Percentiles rank a stretch among this genome's conserved stretches.
These are phyloP conservation scores for Flaveria sonorensis DNA, from an alignment of 129 eudicot species.

Conservation along the genomic window DNA sequence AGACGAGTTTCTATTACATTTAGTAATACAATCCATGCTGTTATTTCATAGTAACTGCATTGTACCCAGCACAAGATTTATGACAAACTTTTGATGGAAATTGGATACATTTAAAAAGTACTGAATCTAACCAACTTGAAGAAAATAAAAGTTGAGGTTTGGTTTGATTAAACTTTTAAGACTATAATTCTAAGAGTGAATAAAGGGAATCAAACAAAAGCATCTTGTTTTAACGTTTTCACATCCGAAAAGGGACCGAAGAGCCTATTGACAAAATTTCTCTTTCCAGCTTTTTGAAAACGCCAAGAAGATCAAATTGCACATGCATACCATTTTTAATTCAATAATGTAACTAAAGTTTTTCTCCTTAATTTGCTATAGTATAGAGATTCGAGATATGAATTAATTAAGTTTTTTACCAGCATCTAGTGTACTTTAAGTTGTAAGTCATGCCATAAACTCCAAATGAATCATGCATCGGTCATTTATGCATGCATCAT, in stretches of 20 bases:
- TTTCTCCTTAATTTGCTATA: background rate
- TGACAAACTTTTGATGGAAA: too few species aligned
- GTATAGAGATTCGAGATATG: background rate
- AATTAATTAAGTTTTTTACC: background rate
- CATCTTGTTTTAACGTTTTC: background rate
- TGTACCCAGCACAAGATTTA: too few species aligned
- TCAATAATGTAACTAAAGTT: background rate
- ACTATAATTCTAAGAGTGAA: background rate
- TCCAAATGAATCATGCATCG: background rate
- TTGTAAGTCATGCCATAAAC: background rate
- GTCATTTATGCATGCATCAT: conserved; percentile 13
- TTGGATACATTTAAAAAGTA: too few species aligned
- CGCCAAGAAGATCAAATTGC: conserved; percentile 24
- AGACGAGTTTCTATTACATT: too few species aligned
- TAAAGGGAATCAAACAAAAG: background rate
- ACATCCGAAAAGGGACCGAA: conserved; percentile 12
- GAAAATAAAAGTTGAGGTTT: too few species aligned
- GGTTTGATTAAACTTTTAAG: background rate
- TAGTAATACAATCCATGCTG: too few species aligned
- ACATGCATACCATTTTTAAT: conserved; percentile 32
- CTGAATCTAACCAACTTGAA: too few species aligned
- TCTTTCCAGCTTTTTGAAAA: background rate
- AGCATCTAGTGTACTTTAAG: background rate
- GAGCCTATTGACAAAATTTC: background rate
- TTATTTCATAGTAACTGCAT: too few species aligned